Evolutionary conservation across 169 alveolate genomes (phyloP), one percentile per base, ranked within the genome.

Genomic region (Plasmodium chabaudi): DNA sequence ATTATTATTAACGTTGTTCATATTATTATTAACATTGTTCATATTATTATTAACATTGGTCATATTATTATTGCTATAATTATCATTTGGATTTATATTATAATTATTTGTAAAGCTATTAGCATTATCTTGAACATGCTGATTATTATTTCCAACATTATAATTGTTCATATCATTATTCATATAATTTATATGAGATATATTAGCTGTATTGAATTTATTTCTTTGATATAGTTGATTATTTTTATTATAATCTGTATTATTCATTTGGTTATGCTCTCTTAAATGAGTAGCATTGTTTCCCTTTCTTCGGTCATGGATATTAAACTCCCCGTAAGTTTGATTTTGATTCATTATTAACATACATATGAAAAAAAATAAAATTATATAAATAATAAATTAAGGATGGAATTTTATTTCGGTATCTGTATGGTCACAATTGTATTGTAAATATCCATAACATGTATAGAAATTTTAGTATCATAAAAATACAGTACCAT

Each of bases 291-390:
- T 79, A 1, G 61, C 79, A 65, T 79, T 79, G 61, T 79, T 79
- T 15, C 15, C 79, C 27, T 79, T 79, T 27, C 89, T 53, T 56
- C 89, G 27, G 13, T 56, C 89, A 9, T 79, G 89, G 15, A 79
- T 55, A 25, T 65, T 65, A 49, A 44, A 17, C 3, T 67, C 82
- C 21, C 44, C 71, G 64, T 79, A 79, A 59, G 46, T 65, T 27
- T 53, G 51, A 70, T 79, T 79, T 19, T 63, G 64, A 65, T 64
- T 75, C 88, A 75, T 75, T 44, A 56, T 75, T 21, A 53, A 74
- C 60, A 74, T 5, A 9, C 55, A 65, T n/a, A n/a, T 12, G 34
- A n/a, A 23, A 65, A 64, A 60, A 19, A 23, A 60, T 17, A 17
- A 15, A 13, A 51, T 51, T 51, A 15, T 15, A 51, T 13, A 51